Evolutionary conservation across 2,329 filamentous ascomycete genomes (phyloP).

Genomic region (Diplodia corticola): DNA sequence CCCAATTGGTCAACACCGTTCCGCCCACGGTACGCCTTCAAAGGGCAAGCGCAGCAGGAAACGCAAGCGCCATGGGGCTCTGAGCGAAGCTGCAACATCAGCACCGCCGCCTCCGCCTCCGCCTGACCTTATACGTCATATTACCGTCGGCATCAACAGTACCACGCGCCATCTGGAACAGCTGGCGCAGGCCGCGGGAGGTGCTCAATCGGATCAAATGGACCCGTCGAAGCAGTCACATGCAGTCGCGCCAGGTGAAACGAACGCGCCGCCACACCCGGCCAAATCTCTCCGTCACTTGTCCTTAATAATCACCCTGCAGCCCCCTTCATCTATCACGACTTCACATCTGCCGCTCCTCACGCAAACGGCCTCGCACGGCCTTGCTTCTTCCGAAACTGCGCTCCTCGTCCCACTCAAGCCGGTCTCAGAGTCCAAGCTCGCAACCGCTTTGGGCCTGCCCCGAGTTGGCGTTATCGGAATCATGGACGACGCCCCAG

Average conservation of each 20-base stretch:
- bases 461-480: constrained; percentile 67
- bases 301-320: constrained; percentile 14
- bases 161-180: constrained; percentile 62
- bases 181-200: constrained; percentile 26
- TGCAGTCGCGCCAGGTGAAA: neutral
- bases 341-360: constrained; percentile 62
- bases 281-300: neutral
- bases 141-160: constrained; percentile 66
- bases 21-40: constrained; percentile 55
- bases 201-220: neutral
- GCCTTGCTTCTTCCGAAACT: constrained; percentile 31
- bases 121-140: constrained; percentile 52
- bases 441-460: constrained; percentile 60
- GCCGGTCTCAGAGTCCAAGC: constrained; percentile 57
- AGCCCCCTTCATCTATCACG: constrained; percentile 43
- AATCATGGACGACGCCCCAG: constrained; percentile 57
- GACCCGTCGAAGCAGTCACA: neutral
- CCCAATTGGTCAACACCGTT: constrained; percentile 64
- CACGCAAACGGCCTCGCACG: constrained; percentile 48
- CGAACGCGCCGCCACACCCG: neutral
- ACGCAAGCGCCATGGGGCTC: constrained; percentile 46
- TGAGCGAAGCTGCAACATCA: constrained; percentile 26
- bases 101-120: constrained; percentile 48
- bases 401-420: constrained; percentile 65
- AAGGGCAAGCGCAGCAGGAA: constrained; percentile 62